Conservation (phyloP, 2,329 filamentous ascomycete genomes). For the Beauveria brongniartii region DNA sequence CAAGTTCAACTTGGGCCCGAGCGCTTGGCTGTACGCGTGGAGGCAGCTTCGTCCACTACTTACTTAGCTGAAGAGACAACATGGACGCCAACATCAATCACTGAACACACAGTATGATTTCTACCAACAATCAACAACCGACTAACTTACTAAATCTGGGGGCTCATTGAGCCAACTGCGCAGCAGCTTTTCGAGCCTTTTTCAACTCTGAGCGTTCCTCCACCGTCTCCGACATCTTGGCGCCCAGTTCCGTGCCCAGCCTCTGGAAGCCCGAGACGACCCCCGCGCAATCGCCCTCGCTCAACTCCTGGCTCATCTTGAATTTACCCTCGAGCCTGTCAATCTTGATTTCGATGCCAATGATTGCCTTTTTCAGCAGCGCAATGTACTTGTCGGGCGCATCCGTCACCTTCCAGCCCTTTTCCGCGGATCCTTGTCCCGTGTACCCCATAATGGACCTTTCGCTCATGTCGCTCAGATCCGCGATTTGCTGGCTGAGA, state of each 20-base stretch:
- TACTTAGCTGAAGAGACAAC: too few relatives aligned
- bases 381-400: constrained; percentile 49
- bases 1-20: too few relatives aligned
- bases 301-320: constrained; percentile 59
- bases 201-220: constrained; percentile 6
- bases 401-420: constrained; percentile 48
- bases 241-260: constrained; percentile 5
- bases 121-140: too few relatives aligned
- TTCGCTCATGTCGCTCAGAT: constrained; percentile 45
- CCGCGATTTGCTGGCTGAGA: constrained; percentile 42
- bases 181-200: constrained; percentile 1
- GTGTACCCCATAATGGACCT: constrained; percentile 44
- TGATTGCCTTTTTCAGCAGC: constrained; percentile 48
- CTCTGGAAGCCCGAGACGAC: constrained; percentile 47
- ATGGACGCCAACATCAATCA: too few relatives aligned
- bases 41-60: too few relatives aligned
- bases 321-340: constrained; percentile 51
- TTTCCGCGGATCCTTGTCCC: constrained; percentile 23
- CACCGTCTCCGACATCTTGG: neutral
- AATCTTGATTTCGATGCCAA: constrained; percentile 53
- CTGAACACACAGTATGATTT: neutral
- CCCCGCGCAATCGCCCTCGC: constrained; percentile 43
- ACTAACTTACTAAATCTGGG: too few relatives aligned
- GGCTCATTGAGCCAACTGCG: neutral
- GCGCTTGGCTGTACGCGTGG: too few relatives aligned